phyloP scores from a whole-genome alignment of 2,329 filamentous ascomycete species.

The Mollisia scopiformis region DNA sequence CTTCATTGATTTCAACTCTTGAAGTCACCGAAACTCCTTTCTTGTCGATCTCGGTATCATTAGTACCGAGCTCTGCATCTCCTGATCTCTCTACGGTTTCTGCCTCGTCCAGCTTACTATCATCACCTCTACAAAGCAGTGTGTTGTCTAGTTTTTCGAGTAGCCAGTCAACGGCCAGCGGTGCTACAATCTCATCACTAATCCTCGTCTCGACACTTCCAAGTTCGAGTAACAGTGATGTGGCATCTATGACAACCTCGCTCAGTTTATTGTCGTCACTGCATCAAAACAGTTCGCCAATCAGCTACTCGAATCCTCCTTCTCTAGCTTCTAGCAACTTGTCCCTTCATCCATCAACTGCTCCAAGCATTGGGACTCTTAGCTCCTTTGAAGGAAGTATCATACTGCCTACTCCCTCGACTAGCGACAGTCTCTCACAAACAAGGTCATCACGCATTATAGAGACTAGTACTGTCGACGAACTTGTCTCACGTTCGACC shows the following conservation, averaged over 20 bases:
- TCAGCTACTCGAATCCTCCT: background rate
- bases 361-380: background rate
- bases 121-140: background rate
- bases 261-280: background rate
- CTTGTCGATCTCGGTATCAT: background rate
- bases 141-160: background rate
- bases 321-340: background rate
- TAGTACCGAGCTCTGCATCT: background rate
- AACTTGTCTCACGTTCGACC: background rate
- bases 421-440: background rate
- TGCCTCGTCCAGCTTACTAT: background rate
- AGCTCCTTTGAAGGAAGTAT: background rate
- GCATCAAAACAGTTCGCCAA: background rate
- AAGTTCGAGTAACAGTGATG: background rate
- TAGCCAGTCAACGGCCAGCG: background rate
- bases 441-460: background rate
- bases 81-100: background rate
- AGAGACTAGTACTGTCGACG: background rate
- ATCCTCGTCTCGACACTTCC: background rate
- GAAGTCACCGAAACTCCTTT: background rate
- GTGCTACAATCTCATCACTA: background rate
- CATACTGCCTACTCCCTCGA: background rate
- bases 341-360: background rate
- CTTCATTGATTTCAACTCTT: background rate
- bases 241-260: background rate